Base-by-base conservation (phyloP, 169 alveolate genomes). In the Cyclospora cayetanensis region DNA sequence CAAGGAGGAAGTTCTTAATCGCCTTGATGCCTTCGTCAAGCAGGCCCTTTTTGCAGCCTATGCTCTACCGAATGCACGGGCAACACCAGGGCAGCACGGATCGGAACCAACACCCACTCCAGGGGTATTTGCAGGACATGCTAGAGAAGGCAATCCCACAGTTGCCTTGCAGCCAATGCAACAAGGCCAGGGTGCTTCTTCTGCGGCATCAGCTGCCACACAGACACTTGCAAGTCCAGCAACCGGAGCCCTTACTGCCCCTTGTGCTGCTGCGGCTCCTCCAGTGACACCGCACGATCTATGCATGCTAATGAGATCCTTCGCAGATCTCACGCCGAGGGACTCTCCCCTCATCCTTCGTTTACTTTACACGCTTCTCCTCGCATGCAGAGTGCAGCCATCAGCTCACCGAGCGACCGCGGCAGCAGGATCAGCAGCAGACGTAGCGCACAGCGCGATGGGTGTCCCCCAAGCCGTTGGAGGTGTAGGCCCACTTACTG, bases 231-330 rank as follows among this genome's bases (percentile, higher is more conserved):
- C 34, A 34, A n/a, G 15, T 5, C 50, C 27, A 15, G 89, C 37
- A 2, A 15, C 52, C 35, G 1, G 52, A 22, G 1, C 43, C 34
- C 72, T 50, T 79, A 46, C 53, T 79, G 68, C 72, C 37, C 42
- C 88, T 52, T 66, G 50, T 77, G 86, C 55, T 42, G 86, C 86
- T 20, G 86, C 31, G 7, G 65, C 37, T n/a, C 46, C 18, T 25
- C 34, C 34, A 55, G 74, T 82, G 79, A 53, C 89, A n/a, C 72
- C 93, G 0, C 93, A 88, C 52, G 93, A 88, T 46, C 70, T 88
- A 55, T 88, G 93, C 93, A 88, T 88, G 93, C 79, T 74, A 70
- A 46, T 88, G 11, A 9, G 93, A 22, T 80, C 93, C 42, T 66
- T 72, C 41, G 93, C 93, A 20, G 68, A 80, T 22, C 82, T 88